phyloP scores from a whole-genome alignment of 164 flowering plant genomes.

The Malania oleifera region DNA sequence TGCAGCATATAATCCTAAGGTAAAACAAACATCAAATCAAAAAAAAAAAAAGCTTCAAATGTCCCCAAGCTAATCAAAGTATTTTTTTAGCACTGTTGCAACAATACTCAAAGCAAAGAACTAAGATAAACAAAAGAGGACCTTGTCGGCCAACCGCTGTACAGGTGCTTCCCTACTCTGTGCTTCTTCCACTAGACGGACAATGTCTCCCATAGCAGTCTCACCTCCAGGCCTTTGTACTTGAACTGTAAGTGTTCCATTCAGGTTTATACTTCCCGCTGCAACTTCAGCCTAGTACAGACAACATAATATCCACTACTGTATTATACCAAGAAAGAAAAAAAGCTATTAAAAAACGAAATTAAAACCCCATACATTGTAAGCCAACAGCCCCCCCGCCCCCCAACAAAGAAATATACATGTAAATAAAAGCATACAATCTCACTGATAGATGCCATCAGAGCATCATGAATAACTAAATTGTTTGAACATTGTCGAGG shows the following conservation, averaged over 20 bases:
- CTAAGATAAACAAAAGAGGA: constrained; percentile 13
- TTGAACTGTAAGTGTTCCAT: constrained; percentile 90
- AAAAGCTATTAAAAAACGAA: not conserved
- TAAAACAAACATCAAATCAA: no score
- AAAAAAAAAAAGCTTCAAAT: no score
- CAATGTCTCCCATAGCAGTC: constrained; percentile 86
- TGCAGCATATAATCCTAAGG: no score
- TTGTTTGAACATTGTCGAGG: not conserved
- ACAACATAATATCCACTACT: no score
- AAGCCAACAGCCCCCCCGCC: not conserved
- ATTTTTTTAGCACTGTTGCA: not conserved
- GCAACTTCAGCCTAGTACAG: constrained; percentile 72
- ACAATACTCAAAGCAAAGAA: not conserved
- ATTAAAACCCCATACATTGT: not conserved
- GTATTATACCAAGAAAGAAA: not conserved
- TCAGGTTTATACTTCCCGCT: constrained; percentile 92
- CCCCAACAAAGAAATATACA: not conserved
- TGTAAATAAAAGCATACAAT: not conserved
- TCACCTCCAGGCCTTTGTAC: constrained; percentile 94
- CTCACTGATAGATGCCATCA: not conserved
- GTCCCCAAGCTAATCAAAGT: not conserved
- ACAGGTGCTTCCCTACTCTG: constrained; percentile 98
- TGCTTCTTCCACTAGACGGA: constrained; percentile 94
- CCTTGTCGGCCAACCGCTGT: constrained; percentile 96
- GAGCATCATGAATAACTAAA: not conserved